phyloP scores from a whole-genome alignment of 805 yeast genomes.

The Jamesozyma jinghongensis region DNA sequence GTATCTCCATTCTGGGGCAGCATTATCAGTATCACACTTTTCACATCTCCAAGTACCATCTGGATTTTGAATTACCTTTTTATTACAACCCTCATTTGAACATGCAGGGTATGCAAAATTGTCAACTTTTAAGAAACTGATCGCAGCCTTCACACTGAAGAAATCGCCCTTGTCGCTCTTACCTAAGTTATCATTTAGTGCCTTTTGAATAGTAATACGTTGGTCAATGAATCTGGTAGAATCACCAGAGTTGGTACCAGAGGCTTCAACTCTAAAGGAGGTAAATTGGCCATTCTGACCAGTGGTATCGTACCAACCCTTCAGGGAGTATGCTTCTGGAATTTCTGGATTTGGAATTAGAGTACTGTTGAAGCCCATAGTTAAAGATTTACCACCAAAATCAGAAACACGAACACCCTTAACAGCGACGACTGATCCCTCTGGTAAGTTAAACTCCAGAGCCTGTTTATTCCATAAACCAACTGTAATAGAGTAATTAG shows the following conservation, averaged over 20 bases:
- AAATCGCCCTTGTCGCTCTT: conserved; percentile 70
- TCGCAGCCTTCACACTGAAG: conserved; percentile 64
- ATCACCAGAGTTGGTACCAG: conserved; percentile 24
- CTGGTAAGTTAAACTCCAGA: conserved; percentile 58
- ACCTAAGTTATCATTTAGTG: conserved; percentile 61
- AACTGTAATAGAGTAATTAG: conserved; percentile 62
- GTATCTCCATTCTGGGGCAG: conserved; percentile 69
- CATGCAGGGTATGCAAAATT: conserved; percentile 89
- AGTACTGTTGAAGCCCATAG: conserved; percentile 71
- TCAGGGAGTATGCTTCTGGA: conserved; percentile 75
- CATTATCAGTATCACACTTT: conserved; percentile 65
- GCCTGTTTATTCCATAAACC: conserved; percentile 93
- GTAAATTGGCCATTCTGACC: conserved; percentile 59
- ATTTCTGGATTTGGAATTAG: conserved; percentile 77
- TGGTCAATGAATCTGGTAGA: conserved; percentile 38
- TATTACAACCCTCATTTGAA: conserved; percentile 61
- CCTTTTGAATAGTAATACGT: conserved; percentile 59
- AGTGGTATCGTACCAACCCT: conserved; percentile 89
- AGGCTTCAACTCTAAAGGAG: conserved; percentile 48
- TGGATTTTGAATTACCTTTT: conserved; percentile 68
- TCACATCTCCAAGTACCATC: conserved; percentile 90
- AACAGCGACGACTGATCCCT: conserved; percentile 80
- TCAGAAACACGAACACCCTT: conserved; percentile 87
- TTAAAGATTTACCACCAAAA: conserved; percentile 76
- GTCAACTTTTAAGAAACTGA: conserved; percentile 63